Evolutionary conservation across 495 filamentous ascomycete species (phyloP).

Genomic region (Rhizodiscina lignyota): DNA sequence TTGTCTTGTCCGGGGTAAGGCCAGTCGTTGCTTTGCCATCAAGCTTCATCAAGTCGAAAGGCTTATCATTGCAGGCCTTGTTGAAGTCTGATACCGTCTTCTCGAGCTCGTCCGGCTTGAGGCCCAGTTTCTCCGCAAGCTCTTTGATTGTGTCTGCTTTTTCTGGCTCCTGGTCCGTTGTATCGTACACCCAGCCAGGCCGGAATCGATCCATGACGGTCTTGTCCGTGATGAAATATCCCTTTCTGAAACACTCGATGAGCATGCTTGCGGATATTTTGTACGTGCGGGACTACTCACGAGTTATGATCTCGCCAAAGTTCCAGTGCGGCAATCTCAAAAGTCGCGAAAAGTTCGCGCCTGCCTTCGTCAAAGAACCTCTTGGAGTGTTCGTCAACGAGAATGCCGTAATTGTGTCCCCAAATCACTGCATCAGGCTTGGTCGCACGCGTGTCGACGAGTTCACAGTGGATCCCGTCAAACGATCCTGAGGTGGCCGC

Average conservation of each 20-base stretch:
- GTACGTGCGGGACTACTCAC: too few relatives aligned
- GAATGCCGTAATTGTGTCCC: constrained; percentile 13
- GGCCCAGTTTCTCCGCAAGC: constrained; percentile 12
- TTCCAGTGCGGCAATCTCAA: constrained; percentile 16
- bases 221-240: constrained; percentile 14
- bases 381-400: constrained; percentile 13
- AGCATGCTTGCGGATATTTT: too few relatives aligned
- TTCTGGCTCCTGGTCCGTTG: constrained; percentile 14
- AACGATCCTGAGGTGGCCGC: too few relatives aligned
- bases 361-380: constrained; percentile 17
- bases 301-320: constrained; percentile 13
- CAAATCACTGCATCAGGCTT: too few relatives aligned
- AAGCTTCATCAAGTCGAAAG: constrained; percentile 16
- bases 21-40: constrained; percentile 13
- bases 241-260: too few relatives aligned
- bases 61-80: constrained; percentile 11
- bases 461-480: too few relatives aligned
- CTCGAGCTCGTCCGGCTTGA: constrained; percentile 12
- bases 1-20: constrained; percentile 13
- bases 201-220: constrained; percentile 14
- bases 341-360: constrained; percentile 15
- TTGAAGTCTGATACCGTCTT: constrained; percentile 15
- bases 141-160: constrained; percentile 12
- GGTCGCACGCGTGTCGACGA: too few relatives aligned
- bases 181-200: constrained; percentile 17